phyloP scores from a whole-genome alignment of 805 yeast genomes.

The Metschnikowia chrysomelidarum region DNA sequence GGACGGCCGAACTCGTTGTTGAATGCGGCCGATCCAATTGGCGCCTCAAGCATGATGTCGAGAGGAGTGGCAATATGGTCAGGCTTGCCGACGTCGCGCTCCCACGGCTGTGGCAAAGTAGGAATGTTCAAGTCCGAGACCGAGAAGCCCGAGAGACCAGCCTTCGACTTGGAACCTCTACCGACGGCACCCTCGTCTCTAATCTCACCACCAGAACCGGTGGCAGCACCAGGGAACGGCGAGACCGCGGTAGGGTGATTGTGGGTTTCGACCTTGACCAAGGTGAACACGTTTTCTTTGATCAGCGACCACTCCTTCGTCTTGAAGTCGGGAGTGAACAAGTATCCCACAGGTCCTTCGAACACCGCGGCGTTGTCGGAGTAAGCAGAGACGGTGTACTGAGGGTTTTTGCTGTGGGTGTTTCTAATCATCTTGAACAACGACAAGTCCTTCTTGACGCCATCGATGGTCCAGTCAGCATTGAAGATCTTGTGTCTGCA shows the following conservation, averaged over 20 bases:
- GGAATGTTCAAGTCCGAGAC: constrained; percentile 92
- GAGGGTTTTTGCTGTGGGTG: constrained; percentile 79
- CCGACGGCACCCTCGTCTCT: constrained; percentile 99
- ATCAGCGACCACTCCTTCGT: constrained; percentile 71
- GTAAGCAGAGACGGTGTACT: constrained; percentile 87
- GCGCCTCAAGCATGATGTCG: constrained; percentile 96
- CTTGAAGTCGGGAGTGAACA: constrained; percentile 72
- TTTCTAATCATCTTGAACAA: constrained; percentile 94
- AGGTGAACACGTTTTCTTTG: constrained; percentile 79
- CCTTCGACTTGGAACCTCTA: constrained; percentile 94
- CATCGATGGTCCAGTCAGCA: constrained; percentile 97
- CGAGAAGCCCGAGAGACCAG: constrained; percentile 91
- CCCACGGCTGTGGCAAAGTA: constrained; percentile 90
- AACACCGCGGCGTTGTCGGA: constrained; percentile 97
- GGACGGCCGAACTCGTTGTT: constrained; percentile 99
- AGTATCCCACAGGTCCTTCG: constrained; percentile 76
- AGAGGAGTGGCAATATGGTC: constrained; percentile 87
- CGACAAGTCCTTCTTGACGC: constrained; percentile 65
- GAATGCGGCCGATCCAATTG: constrained; percentile 96
- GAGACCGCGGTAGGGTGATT: constrained; percentile 99
- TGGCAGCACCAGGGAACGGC: constrained; percentile 99
- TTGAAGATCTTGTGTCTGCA: constrained; percentile 99
- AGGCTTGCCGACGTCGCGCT: constrained; percentile 85
- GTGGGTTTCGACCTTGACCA: constrained; percentile 97
- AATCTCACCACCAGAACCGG: constrained; percentile 99